These are phyloP conservation scores for Magnusiomyces ingens DNA, from an alignment of 1,139 yeast genomes.

Conservation along the genomic window DNA sequence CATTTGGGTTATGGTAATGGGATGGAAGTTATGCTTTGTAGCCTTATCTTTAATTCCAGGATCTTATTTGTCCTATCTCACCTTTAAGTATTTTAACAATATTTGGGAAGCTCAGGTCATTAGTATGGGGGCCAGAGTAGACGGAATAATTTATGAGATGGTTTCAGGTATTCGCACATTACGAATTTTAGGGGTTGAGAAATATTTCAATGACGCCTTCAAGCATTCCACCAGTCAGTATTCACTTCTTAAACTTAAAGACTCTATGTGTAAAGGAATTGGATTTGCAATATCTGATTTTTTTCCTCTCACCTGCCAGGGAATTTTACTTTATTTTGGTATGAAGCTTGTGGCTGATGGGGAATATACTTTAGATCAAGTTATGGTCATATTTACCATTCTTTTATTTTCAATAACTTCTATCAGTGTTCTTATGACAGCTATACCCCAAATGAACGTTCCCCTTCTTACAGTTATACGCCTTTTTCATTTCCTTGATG, in stretches of 20 bases:
- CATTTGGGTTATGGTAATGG: slow-evolving; percentile 69
- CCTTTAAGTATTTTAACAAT: slow-evolving; percentile 49
- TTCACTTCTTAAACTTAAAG: slow-evolving; percentile 25
- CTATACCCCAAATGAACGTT: slow-evolving; percentile 69
- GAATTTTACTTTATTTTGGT: slow-evolving; percentile 70
- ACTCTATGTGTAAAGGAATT: slow-evolving; percentile 38
- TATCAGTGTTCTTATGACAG: slow-evolving; percentile 51
- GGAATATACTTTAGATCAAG: slow-evolving; percentile 48
- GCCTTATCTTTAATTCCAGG: slow-evolving; percentile 70
- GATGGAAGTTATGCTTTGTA: slow-evolving; percentile 83
- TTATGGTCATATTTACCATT: slow-evolving; percentile 65
- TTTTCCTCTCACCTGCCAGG: slow-evolving; percentile 55
- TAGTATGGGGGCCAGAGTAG: slow-evolving; percentile 46
- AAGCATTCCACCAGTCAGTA: slow-evolving; percentile 24
- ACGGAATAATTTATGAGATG: slow-evolving; percentile 51
- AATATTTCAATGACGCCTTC: slow-evolving; percentile 37
- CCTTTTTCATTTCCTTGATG: slow-evolving; percentile 42
- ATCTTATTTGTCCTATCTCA: slow-evolving; percentile 44
- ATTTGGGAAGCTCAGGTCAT: slow-evolving; percentile 55
- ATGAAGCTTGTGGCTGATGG: slow-evolving; percentile 53
- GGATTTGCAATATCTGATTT: slow-evolving; percentile 56
- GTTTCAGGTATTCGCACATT: slow-evolving; percentile 59
- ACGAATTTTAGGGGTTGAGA: slow-evolving; percentile 46
- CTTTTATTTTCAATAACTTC: slow-evolving; percentile 66
- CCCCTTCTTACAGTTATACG: slow-evolving; percentile 41